A percentile compares a stretch with the other conserved stretches of the same genome.
Evolutionary conservation across 1,284 basidiomycete species (phyloP).

Genomic region (Prillingera fragicola): DNA sequence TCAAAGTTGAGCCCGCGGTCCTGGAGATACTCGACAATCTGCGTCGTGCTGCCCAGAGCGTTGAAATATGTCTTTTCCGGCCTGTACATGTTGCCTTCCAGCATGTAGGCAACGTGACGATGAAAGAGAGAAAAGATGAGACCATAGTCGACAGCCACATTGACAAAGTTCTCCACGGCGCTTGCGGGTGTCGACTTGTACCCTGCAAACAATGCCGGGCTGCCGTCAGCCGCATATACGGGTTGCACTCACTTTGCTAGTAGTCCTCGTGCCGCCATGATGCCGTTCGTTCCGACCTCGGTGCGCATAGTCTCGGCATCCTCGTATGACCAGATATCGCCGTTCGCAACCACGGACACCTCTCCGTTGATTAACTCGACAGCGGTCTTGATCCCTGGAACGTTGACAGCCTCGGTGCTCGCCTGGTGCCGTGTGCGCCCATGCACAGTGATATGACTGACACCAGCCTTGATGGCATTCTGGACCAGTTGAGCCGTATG

Average conservation of each 20-base stretch:
- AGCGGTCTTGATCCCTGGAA: conserved; percentile 54
- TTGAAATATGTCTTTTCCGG: conserved; percentile 55
- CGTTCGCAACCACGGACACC: conserved; percentile 56
- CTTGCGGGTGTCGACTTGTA: conserved; percentile 52
- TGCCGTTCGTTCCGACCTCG: conserved; percentile 52
- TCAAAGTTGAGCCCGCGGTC: conserved; percentile 39
- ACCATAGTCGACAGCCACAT: conserved; percentile 50
- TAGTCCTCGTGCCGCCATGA: conserved; percentile 58
- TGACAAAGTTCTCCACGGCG: conserved; percentile 52
- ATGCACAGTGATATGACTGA: conserved; percentile 54
- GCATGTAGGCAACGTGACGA: conserved; percentile 56
- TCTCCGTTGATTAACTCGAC: conserved; percentile 51
- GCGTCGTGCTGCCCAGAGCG: conserved; percentile 49
- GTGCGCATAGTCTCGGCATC: conserved; percentile 51
- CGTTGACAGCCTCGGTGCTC: conserved; percentile 53
- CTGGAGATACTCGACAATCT: conserved; percentile 52
- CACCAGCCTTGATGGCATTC: conserved; percentile 44
- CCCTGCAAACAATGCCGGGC: conserved; percentile 54
- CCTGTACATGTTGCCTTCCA: conserved; percentile 51
- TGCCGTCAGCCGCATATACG: not conserved
- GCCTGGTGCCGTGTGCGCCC: conserved; percentile 56
- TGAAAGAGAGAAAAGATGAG: conserved; percentile 53
- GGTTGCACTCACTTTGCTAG: conserved; percentile 54
- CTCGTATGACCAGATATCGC: conserved; percentile 54
- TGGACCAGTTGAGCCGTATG: conserved; percentile 53